Base-by-base conservation (phyloP, 495 filamentous ascomycete species). In the Aspergillus kassunensis region DNA sequence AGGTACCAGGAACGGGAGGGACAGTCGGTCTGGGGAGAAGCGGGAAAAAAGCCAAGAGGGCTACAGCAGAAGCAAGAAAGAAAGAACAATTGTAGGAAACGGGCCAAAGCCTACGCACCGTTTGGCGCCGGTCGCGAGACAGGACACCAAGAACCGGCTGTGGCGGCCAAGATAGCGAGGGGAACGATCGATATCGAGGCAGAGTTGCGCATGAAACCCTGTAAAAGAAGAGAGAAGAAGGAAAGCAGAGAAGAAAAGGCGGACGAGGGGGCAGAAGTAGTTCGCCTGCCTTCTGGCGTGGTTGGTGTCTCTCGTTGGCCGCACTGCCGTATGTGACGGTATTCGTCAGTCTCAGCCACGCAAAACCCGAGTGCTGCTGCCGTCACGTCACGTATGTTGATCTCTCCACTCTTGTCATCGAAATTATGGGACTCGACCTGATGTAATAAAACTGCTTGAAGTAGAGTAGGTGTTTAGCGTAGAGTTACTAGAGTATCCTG, bases 71-170 rank as follows among this genome's bases (percentile, higher is more conserved):
- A 51, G 51, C 25, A 44, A 65, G 43, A 57, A 62, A 47, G 50
- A 49, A 49, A 49, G 54, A 57, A 51, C 61, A 56, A 58, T 51
- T 51, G 57, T 46, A 56, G 48, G 49, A 53, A 41, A 44, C 51
- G 62, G 72, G 71, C 72, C 69, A 70, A 72, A 75, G 71, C 72
- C 73, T 74, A 76, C 70, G 73, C 73, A 77, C 73, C 73, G 72
- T 75, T 74, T 77, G 73, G 73, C 73, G 73, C 73, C 73, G 72
- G 73, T 67, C 73, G 72, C 73, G 65, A 77, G 71, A 77, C 72
- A 76, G 74, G 74, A 76, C 74, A 77, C 73, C 74, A 75, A 74
- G 67, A 67, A 75, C 69, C 72, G 74, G 72, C 72, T 74, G 71
- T 75, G 74, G 74, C 72, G 74, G 71, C 74, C 72, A 77, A 71